Evolutionary conservation across 257 asterid species (phyloP).

Genomic region (Henckelia pumila): DNA sequence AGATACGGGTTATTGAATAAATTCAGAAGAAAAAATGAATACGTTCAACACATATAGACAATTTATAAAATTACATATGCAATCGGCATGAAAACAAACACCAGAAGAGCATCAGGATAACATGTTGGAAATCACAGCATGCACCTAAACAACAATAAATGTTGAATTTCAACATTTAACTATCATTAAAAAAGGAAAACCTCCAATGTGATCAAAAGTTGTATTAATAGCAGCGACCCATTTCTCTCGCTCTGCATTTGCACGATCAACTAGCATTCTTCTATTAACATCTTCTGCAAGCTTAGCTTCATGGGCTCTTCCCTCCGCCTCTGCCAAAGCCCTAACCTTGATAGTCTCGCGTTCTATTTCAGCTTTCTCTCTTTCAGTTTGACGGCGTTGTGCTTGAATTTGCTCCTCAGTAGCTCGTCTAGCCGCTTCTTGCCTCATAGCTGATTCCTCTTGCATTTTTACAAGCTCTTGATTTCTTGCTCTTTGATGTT

Average conservation of each 20-base stretch:
- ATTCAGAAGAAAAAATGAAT: slow-evolving; percentile 16
- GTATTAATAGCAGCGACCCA: slow-evolving; percentile 94
- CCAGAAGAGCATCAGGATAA: slow-evolving; percentile 7
- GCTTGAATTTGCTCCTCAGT: slow-evolving; percentile 96
- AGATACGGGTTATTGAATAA: not conserved
- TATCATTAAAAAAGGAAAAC: slow-evolving; percentile 33
- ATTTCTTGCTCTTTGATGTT: slow-evolving; percentile 80
- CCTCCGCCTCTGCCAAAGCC: slow-evolving; percentile 92
- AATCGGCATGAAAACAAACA: slow-evolving; percentile 8
- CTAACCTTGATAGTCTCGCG: slow-evolving; percentile 80
- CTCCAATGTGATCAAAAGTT: slow-evolving; percentile 94
- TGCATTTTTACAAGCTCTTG: slow-evolving; percentile 93
- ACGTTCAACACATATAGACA: not conserved
- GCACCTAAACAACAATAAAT: not conserved
- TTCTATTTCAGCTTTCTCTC: slow-evolving; percentile 79
- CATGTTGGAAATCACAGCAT: not conserved
- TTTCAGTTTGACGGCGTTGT: slow-evolving; percentile 86
- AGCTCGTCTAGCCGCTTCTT: slow-evolving; percentile 90
- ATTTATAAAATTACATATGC: slow-evolving; percentile 20
- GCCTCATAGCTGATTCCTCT: slow-evolving; percentile 91
- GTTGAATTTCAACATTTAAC: slow-evolving; percentile 1
- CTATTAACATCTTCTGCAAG: slow-evolving; percentile 89
- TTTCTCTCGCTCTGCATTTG: slow-evolving; percentile 94
- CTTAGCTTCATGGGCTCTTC: slow-evolving; percentile 90
- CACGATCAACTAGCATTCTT: slow-evolving; percentile 71